Base-by-base conservation (phyloP, 2,329 filamentous ascomycete genomes). In the Hymenoscyphus fraxineus region DNA sequence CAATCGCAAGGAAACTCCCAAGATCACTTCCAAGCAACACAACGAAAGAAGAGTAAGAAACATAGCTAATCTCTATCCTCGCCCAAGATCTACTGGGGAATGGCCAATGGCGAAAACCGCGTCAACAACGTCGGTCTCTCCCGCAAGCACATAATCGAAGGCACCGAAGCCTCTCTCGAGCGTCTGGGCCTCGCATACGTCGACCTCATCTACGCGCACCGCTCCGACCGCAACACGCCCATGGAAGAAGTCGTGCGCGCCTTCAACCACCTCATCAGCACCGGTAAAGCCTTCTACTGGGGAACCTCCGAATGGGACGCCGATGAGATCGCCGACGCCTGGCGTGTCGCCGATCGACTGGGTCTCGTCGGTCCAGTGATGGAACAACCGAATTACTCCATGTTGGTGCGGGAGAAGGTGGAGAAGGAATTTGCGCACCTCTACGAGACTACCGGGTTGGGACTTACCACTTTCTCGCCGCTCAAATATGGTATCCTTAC, bases 181-280 rank as follows among this genome's bases (percentile, higher is more conserved):
- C 80, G 81, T 68, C 78, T 78, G 12, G 69, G 69, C 6, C 71
- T 80, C 27, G 73, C 77, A 10, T 91, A 88, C 71, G 87, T 91
- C 47, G 88, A 91, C 72, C 78, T 90, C 55, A 81, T 91, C 69
- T 89, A 88, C 72, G 87, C 88, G 16, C 88, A 91, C 77, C 83
- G 88, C 22, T 85, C 87, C 1, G 88, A 91, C 73, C 81, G 85
- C 9, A 79, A 84, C 58, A 90, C 87, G 0, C 88, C 88, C 2
- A 90, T 90, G 78, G 86, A 89, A 75, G 88, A 91, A 78, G 86
- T 83, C 1, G 87, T 91, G 44, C 84, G 87, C 61, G 86, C 84
- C 61, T 90, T 91, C 79, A 90, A 90, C 79, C 81, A 89, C 75
- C 77, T 91, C 61, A 89, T 91, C 74, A 80, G 86, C 75, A 81